A percentile compares a stretch with the other conserved stretches of the same genome.
These are phyloP conservation scores for Astrothelium macrocarpum DNA, from an alignment of 495 filamentous ascomycete genomes.

Conservation along the genomic window DNA sequence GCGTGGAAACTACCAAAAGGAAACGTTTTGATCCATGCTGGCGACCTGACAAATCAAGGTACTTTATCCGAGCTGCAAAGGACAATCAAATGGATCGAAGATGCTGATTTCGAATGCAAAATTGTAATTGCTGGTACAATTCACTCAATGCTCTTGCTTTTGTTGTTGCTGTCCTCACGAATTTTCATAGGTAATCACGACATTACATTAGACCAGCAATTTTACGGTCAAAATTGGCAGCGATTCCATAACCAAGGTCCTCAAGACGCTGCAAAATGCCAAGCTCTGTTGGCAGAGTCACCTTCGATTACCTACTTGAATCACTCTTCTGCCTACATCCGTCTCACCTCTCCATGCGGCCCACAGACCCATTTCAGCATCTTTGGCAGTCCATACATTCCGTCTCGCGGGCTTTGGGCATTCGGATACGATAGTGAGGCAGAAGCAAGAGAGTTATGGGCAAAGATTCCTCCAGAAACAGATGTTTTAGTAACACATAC, in stretches of 20 bases:
- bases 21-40: constrained; percentile 53
- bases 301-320: constrained; percentile 54
- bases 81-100: constrained; percentile 47
- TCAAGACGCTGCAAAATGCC: constrained; percentile 47
- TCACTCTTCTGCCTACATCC: constrained; percentile 51
- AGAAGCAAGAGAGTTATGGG: constrained; percentile 43
- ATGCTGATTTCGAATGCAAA: constrained; percentile 47
- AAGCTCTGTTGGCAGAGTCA: constrained; percentile 44
- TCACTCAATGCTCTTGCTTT: background rate
- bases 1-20: constrained; percentile 47
- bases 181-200: constrained; percentile 64
- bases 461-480: constrained; percentile 25
- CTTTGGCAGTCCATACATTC: constrained; percentile 68
- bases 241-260: constrained; percentile 49
- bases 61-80: constrained; percentile 43
- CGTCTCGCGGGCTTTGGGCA: constrained; percentile 50
- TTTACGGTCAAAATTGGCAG: constrained; percentile 25
- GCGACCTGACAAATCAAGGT: constrained; percentile 51
- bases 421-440: constrained; percentile 50
- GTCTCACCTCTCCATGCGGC: constrained; percentile 45
- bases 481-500: constrained; percentile 34
- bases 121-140: constrained; percentile 48
- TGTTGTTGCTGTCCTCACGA: background rate
- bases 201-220: constrained; percentile 53
- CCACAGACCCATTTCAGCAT: constrained; percentile 60